Evolutionary conservation across 768 basidiomycete genomes (phyloP).

Genomic region (Phylloporus scabripes): DNA sequence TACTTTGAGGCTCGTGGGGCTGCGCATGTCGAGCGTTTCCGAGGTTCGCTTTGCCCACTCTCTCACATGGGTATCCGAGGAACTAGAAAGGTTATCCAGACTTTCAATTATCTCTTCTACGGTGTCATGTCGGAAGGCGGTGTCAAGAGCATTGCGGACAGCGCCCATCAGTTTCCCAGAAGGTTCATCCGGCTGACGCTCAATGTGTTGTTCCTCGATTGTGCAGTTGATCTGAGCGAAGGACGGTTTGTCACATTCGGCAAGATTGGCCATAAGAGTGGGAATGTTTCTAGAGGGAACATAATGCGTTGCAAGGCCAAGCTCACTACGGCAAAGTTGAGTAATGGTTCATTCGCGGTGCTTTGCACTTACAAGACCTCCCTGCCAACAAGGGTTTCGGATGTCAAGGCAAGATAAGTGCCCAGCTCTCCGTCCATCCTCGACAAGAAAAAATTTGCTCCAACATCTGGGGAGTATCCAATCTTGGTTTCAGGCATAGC

Average conservation of each 20-base stretch:
- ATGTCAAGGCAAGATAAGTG: conserved; percentile 89
- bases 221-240: conserved; percentile 57
- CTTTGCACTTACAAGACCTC: conserved; percentile 70
- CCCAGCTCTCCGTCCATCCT: conserved; percentile 89
- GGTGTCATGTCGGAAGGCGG: conserved; percentile 64
- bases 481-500: conserved; percentile 98
- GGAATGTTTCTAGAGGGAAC: conserved; percentile 74
- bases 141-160: conserved; percentile 73
- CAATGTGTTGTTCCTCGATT: conserved; percentile 56
- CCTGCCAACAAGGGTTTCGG: conserved; percentile 64
- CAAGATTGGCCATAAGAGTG: conserved; percentile 62
- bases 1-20: conserved; percentile 91
- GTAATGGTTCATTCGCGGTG: conserved; percentile 5
- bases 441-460: conserved; percentile 84
- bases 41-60: conserved; percentile 75
- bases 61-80: conserved; percentile 42
- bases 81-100: conserved; percentile 40
- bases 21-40: conserved; percentile 56
- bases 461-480: conserved; percentile 89
- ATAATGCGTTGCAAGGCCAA: conserved; percentile 92
- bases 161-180: conserved; percentile 50
- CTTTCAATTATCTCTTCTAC: conserved; percentile 65
- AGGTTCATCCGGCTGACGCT: conserved; percentile 54
- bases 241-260: conserved; percentile 34
- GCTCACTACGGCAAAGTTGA: conserved; percentile 50